These are phyloP conservation scores for Raddia distichophylla DNA, from an alignment of 176 grass and related monocot genomes.

Conservation along the genomic window DNA sequence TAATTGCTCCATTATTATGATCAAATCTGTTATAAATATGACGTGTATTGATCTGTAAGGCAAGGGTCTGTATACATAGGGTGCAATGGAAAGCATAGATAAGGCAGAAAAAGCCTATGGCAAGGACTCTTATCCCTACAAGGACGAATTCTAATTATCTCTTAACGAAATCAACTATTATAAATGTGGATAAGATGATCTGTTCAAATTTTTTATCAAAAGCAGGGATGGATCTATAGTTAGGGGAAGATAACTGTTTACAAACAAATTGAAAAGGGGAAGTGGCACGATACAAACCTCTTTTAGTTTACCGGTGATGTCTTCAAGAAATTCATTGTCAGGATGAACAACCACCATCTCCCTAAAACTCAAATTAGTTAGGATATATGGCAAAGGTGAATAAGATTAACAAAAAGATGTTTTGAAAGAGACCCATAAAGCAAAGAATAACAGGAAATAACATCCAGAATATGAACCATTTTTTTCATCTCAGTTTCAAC, in stretches of 20 bases:
- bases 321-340: conserved; percentile 87
- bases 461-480: not conserved
- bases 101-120: no score
- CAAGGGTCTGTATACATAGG: no score
- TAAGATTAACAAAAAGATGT: conserved; percentile 26
- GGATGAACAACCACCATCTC: conserved; percentile 98
- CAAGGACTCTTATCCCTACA: no score
- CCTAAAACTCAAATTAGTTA: conserved; percentile 57
- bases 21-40: not conserved
- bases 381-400: conserved; percentile 33
- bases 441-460: conserved; percentile 18
- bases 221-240: not conserved
- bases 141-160: no score
- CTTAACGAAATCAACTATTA: not conserved
- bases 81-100: no score
- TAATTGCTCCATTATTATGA: not conserved
- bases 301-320: conserved; percentile 91
- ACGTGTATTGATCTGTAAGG: no score
- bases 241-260: not conserved
- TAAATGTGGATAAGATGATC: not conserved
- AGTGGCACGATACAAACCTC: conserved; percentile 63
- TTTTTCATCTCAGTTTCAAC: conserved; percentile 14
- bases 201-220: conserved; percentile 9
- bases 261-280: not conserved
- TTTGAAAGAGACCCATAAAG: not conserved